A percentile compares a stretch with the other conserved stretches of the same genome.
phyloP scores from a whole-genome alignment of 2,329 filamentous ascomycete species.

The Nothopassalora personata region DNA sequence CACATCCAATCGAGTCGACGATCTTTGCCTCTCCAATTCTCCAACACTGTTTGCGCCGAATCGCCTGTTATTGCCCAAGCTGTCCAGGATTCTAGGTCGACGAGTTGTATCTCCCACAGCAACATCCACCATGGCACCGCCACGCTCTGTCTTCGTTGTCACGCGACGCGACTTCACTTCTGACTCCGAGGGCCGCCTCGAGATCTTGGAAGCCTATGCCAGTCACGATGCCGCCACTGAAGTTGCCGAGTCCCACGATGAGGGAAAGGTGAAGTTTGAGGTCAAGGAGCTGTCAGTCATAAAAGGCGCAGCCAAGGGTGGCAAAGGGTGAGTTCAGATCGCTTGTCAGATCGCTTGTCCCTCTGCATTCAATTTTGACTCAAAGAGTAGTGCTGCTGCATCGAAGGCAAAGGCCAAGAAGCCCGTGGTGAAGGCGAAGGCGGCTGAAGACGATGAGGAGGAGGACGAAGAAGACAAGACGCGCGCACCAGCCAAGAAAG shows the following conservation, averaged over 20 bases:
- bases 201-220: not conserved
- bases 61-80: too few species aligned
- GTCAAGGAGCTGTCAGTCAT: not conserved
- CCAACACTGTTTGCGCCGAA: too few species aligned
- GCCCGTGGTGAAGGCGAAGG: not conserved
- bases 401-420: not conserved
- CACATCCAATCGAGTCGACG: not conserved
- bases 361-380: not conserved
- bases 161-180: not conserved
- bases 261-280: not conserved
- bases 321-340: not conserved
- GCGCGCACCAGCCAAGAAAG: not conserved
- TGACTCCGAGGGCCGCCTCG: not conserved
- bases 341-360: not conserved
- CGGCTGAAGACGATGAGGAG: not conserved
- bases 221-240: not conserved
- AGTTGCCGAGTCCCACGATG: not conserved
- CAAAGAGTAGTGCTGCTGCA: not conserved
- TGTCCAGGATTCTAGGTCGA: too few species aligned
- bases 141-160: not conserved
- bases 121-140: not conserved
- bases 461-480: not conserved
- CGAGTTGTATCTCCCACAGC: too few species aligned
- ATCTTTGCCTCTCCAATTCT: too few species aligned
- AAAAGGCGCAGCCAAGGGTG: not conserved